A percentile compares a stretch with the other conserved stretches of the same genome.
Conservation (phyloP, 495 filamentous ascomycete species). For the Hyaloscypha variabilis region DNA sequence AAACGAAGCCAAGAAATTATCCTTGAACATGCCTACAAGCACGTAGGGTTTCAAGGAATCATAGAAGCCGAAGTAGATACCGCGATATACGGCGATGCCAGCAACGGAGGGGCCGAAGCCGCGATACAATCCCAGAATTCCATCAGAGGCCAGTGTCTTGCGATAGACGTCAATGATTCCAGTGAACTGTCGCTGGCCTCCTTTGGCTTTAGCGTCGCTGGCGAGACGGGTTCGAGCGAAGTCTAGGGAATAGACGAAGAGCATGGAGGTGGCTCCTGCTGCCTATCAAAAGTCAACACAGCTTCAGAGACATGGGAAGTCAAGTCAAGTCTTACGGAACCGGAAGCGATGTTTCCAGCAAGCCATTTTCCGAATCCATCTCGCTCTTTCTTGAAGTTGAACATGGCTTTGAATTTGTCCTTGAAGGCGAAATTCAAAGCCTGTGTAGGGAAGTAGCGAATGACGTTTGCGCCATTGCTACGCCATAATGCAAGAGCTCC, state of each 20-base stretch:
- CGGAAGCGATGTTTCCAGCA: constrained; percentile 98
- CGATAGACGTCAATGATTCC: constrained; percentile 98
- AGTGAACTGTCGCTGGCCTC: constrained; percentile 99
- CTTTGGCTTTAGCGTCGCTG: constrained; percentile 98
- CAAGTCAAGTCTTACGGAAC: constrained; percentile 77
- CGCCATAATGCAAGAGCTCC: constrained; percentile 83
- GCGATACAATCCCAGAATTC: constrained; percentile 99
- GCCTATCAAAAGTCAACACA: constrained; percentile 55
- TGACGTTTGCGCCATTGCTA: constrained; percentile 99
- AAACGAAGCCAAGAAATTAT: constrained; percentile 99
- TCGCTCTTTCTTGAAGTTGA: constrained; percentile 99
- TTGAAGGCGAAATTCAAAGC: constrained; percentile 99
- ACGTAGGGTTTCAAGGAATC: constrained; percentile 99
- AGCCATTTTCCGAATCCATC: constrained; percentile 99
- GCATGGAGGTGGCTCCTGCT: constrained; percentile 98
- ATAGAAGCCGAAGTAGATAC: constrained; percentile 99
- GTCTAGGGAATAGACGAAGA: constrained; percentile 99
- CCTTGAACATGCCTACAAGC: constrained; percentile 86
- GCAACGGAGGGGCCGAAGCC: constrained; percentile 98
- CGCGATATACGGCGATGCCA: constrained; percentile 99
- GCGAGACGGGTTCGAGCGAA: constrained; percentile 99
- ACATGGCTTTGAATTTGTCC: constrained; percentile 99
- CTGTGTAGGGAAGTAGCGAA: constrained; percentile 99
- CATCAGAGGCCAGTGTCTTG: constrained; percentile 98
- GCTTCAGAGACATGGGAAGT: neutral